Base-by-base conservation (phyloP, 2,329 filamentous ascomycete species). In the Trichoderma lentiforme region DNA sequence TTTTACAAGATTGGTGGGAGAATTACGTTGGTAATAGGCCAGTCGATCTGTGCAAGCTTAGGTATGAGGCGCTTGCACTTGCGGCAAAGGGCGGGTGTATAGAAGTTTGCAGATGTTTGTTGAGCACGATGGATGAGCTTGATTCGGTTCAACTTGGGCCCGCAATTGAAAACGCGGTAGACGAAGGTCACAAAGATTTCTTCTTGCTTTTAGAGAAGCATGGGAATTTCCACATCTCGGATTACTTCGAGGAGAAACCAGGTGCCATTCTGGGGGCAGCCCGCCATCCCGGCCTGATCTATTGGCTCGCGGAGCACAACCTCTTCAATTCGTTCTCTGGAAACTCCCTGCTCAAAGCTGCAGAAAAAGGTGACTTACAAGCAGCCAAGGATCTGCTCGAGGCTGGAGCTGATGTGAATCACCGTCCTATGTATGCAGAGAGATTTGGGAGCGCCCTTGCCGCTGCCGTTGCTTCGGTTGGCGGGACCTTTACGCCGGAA, bases 1-100 rank as follows among this genome's bases (percentile, higher is more conserved):
- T 43, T 15, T 26, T 72, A 14, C 39, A 7, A n/a, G 63, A 68
- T 32, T 72, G 70, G 70, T 72, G 70, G 70, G 12, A 68, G 4
- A 53, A 43, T 43, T n/a, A 43, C 39, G 15, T 43, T 9, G 3
- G 1, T 0, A 4, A 43, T 39, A 39, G 36, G 36, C 36, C 39
- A 43, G 15, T n/a, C 0, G 15, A 4, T 4, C 15, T 43, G 15
- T 1, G 0, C 39, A 43, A 43, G 0, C 0, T 43, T 4, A 28
- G 18, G 1, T 47, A 43, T 5, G 18, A 26, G 1, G n/a, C 26
- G 12, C 34, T 71, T 47, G 15, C 1, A 3, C 30, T 58, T 8
- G 69, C 69, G 5, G 69, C 6, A 47, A 14, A 2, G 21, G 15
- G 47, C 12, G 47, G 39, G 1, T 58, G 39, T n/a, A 2, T 43